Conservation (phyloP, 768 basidiomycete genomes). For the Phaeotremella skinneri region DNA sequence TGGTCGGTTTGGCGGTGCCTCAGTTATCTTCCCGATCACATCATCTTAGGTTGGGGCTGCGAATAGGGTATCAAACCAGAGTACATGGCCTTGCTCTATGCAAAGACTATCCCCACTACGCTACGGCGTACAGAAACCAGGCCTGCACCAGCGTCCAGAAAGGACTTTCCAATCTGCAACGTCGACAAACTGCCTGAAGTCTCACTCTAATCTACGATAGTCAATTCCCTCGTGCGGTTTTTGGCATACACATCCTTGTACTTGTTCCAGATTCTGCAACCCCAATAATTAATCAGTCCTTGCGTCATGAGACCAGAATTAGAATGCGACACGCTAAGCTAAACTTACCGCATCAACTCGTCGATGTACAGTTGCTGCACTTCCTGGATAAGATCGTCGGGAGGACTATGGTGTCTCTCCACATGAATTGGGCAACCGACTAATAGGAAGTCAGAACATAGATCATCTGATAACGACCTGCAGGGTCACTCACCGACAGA, state of each 20-base stretch:
- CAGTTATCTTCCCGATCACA: neutral
- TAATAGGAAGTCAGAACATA: conserved; percentile 43
- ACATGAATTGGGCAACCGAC: conserved; percentile 88
- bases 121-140: neutral
- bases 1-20: neutral
- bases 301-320: neutral
- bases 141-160: neutral
- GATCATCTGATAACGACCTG: neutral
- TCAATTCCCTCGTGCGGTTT: conserved; percentile 60
- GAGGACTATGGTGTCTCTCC: conserved; percentile 71
- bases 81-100: neutral
- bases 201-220: conserved; percentile 46
- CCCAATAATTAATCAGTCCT: conserved; percentile 10
- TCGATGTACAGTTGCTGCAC: conserved; percentile 85
- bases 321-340: neutral
- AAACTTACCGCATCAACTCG: conserved; percentile 76
- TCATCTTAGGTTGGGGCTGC: no score
- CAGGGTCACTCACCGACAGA: conserved; percentile 74
- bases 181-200: neutral
- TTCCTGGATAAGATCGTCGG: conserved; percentile 72
- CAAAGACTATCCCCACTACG: neutral
- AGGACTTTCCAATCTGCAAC: neutral
- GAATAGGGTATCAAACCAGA: neutral
- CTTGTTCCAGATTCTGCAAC: conserved; percentile 81
- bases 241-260: conserved; percentile 94